Conservation (phyloP, 352 stramenopile genomes). For the Hyaloperonospora brassicae region DNA sequence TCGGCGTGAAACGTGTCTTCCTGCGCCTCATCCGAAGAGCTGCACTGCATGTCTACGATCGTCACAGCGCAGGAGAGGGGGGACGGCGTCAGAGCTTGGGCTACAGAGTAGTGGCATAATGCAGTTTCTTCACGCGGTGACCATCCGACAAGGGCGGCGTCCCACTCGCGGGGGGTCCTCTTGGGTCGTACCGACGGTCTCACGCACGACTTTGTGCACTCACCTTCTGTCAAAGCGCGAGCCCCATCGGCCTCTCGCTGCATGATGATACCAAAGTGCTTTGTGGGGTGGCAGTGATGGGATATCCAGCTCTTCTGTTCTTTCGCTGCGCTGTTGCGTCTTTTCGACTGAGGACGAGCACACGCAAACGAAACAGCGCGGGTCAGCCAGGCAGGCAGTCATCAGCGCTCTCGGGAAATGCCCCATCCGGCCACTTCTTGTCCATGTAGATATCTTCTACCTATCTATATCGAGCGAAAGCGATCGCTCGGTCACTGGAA, state of each 20-base stretch:
- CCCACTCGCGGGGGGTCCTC: background rate
- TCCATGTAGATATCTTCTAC: no score
- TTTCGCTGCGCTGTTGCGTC: constrained; percentile 3
- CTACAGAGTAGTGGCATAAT: background rate
- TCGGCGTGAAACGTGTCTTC: background rate
- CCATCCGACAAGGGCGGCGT: no score
- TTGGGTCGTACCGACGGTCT: background rate
- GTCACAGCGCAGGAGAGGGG: background rate
- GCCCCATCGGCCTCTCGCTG: constrained; percentile 2
- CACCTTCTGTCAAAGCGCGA: constrained; percentile 12
- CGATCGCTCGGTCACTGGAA: no score
- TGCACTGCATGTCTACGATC: constrained; percentile 1
- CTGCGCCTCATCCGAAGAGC: background rate
- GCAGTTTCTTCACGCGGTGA: no score
- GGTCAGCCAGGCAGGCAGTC: background rate
- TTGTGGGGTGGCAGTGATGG: background rate
- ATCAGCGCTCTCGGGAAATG: background rate
- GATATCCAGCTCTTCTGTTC: background rate
- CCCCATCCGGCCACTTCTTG: background rate
- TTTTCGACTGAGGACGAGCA: constrained; percentile 9
- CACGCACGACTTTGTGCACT: background rate
- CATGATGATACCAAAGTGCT: background rate
- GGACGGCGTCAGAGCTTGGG: constrained; percentile 1
- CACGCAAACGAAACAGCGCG: background rate
- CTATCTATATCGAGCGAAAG: no score